Evolutionary conservation across 2,329 filamentous ascomycete genomes (phyloP), one percentile per base, ranked within the genome.

Genomic region (Fusarium nanum): DNA sequence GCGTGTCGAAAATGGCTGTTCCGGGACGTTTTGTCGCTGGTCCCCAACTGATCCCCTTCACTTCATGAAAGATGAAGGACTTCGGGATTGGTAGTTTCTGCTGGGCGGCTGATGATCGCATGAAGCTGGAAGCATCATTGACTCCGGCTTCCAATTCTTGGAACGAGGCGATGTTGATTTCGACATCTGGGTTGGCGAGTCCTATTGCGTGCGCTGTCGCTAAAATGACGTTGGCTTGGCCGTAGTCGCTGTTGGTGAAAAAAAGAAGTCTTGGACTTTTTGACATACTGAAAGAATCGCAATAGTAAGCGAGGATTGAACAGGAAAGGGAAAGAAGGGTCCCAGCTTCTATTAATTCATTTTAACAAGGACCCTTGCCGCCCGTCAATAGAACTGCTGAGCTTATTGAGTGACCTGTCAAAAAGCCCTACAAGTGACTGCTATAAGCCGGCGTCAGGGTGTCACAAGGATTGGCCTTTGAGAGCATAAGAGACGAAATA

Each of bases 241-340:
- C 27, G 6, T 32, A 27, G 18, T 58, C 56, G 7, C 56, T 56
- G 1, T 56, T 56, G 0, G 49, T 56, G 11, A 58, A 34, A 5
- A 58, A 2, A 1, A 58, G 10, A 2, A 58, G 0, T 0, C 56
- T 27, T 9, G 20, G 18, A 2, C 1, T 9, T 3, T 1, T 6
- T 1, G 20, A 6, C 55, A 54, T 57, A 0, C 2, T 25, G 10
- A 1, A 3, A 0, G 4, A 3, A 30, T 6, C 2, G 0, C 7
- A 0, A 5, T 23, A 6, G 5, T 13, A 11, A 10, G 8, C 6
- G 4, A 30, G 4, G 4, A 6, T 6, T 5, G 28, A n/a, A 47
- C 18, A 47, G 13, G 25, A 28, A 10, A 48, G 8, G 18, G 27
- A 28, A 12, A 4, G 27, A 12, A 28, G 11, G 27, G 11, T 12